Evolutionary conservation across 805 yeast species (phyloP), one percentile per base, ranked within the genome.

Genomic region (Ascoidea tarda): DNA sequence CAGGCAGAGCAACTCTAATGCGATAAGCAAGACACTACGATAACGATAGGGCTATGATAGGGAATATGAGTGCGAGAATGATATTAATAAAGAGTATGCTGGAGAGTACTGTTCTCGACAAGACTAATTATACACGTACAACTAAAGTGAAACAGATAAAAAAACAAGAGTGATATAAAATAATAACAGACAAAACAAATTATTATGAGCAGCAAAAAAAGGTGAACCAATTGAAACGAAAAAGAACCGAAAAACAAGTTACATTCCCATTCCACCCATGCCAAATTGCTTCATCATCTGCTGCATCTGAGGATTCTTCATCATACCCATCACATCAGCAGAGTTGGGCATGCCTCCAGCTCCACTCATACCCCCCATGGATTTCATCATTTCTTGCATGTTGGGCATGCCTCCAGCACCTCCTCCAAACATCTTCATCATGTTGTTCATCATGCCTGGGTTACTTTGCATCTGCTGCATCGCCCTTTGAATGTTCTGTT

Each of bases 381-480:
- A 65, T 54, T 61, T 59, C 66, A 71, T 72, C 76, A 74, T 72
- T 46, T 75, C 75, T 54, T 70, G 68, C 55, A 69, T 68, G 58
- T 66, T 67, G 21, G 80, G 80, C 69, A 75, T 73, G 16, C 67
- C 69, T 10, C 63, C 63, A 45, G 44, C 58, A 16, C 70, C 71
- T 48, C 69, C 70, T 47, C 65, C 64, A 70, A 85, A 77, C 78
- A 81, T 84, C 54, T 73, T 72, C 81, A 80, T 79, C 78, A 84
- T 75, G 53, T 74, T 75, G 60, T 81, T 79, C 88, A 83, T 82
- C 79, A 84, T 73, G 10, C 82, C 79, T 38, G 91, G 90, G 61
- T 83, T 83, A 58, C 78, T 79, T 72, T 79, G 82, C 66, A 82
- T 62, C 53, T 75, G 77, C 57, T 76, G 80, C 78, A 81, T 77